phyloP scores from a whole-genome alignment of 371 early-diverging fungal species.

The Syncephalastrum contaminatum region DNA sequence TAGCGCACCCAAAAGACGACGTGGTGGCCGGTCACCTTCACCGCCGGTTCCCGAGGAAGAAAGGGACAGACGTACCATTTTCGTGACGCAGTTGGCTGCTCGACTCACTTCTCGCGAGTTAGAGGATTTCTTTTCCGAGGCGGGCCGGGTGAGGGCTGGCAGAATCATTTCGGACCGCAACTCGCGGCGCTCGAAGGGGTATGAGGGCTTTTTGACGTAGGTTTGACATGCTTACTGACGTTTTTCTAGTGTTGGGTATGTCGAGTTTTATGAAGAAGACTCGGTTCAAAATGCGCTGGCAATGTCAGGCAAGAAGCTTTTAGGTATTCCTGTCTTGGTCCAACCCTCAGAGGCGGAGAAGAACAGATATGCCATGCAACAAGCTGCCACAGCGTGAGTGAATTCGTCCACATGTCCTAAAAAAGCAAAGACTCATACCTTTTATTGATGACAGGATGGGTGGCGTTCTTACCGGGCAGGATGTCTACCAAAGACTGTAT shows the following conservation, averaged over 20 bases:
- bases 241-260: slow-evolving; percentile 70
- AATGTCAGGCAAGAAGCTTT: slow-evolving; percentile 86
- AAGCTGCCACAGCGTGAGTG: too few relatives aligned
- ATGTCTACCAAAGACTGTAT: slow-evolving; percentile 72
- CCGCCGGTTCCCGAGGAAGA: slow-evolving; percentile 71
- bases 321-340: slow-evolving; percentile 94
- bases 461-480: slow-evolving; percentile 23
- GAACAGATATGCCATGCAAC: slow-evolving; percentile 70
- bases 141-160: slow-evolving; percentile 88
- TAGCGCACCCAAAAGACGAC: slow-evolving; percentile 22
- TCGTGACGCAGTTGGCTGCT: slow-evolving; percentile 90
- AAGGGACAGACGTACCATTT: slow-evolving; percentile 91
- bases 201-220: slow-evolving; percentile 12
- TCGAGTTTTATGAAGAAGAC: slow-evolving; percentile 90
- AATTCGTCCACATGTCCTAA: too few relatives aligned
- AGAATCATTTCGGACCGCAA: slow-evolving; percentile 86
- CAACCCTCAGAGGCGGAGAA: slow-evolving; percentile 93
- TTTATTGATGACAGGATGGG: too few relatives aligned
- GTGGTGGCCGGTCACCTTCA: slow-evolving; percentile 63
- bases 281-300: slow-evolving; percentile 83
- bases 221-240: neutral
- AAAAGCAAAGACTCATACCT: too few relatives aligned
- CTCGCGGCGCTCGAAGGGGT: slow-evolving; percentile 93
- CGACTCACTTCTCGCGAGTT: slow-evolving; percentile 79
- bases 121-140: slow-evolving; percentile 82